Evolutionary conservation across 305 asterid species (phyloP), one percentile per base, ranked within the genome.

Genomic region (Rubia peregrina): DNA sequence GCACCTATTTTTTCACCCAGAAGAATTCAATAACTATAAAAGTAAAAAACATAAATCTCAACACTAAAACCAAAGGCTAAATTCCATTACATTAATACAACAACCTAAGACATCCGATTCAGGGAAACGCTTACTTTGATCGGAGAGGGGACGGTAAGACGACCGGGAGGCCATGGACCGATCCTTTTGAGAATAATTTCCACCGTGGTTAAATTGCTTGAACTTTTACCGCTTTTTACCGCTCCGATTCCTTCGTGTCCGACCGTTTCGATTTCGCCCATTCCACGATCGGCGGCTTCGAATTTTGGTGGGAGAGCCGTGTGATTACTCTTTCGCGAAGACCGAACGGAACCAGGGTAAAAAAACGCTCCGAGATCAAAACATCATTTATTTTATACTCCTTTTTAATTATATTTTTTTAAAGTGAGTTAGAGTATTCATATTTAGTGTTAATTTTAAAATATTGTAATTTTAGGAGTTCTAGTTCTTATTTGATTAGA

Each of bases 141-240:
- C 8, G 85, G 46, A 77, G 96, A 85, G 38, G 96, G 85, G 66
- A 92, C 83, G 70, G 68, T 64, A 56, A 92, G 87, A 76, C 90
- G 88, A 80, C 84, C 83, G 40, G 89, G 86, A 73, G 91, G 91
- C 63, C 81, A 82, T 71, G 98, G 98, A 14, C 98, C 98, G 71
- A 92, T 85, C 49, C 86, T 78, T 26, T 85, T 91, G 71, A 92
- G 80, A 64, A 70, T 80, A 51, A 92, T 89, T 77, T 80, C 82
- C 26, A 88, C 95, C 80, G 76, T 82, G 63, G 76, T 82, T 65
- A 48, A 60, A 72, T 72, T 46, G 11, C 72, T 70, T 60, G 41
- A 40, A 46, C 67, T 70, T 22, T 46, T 17, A 21, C 48, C 19
- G 61, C 49, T 30, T 33, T 43, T 55, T 56, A 6, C 10, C 17